These are phyloP conservation scores for Alternaria triticimaculans DNA, from an alignment of 2,329 filamentous ascomycete species.

Conservation along the genomic window DNA sequence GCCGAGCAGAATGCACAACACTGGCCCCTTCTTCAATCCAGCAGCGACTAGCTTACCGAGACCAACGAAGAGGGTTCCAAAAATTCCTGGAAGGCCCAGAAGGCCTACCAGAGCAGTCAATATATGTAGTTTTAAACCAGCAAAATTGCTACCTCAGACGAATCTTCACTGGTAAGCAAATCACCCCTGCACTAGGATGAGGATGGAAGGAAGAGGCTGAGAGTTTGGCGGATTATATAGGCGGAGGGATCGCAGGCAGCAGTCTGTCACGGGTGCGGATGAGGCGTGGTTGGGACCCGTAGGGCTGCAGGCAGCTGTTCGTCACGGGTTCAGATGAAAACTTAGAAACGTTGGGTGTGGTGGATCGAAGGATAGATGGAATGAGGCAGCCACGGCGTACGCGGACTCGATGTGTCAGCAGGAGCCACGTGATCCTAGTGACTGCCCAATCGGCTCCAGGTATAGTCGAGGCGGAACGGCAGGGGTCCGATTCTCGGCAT, in stretches of 20 bases:
- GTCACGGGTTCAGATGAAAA: neutral
- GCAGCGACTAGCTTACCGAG: neutral
- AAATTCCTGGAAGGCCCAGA: neutral
- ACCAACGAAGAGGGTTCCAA: neutral
- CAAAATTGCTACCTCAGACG: neutral
- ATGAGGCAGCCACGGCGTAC: neutral
- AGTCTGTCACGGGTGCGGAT: neutral
- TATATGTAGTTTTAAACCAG: neutral
- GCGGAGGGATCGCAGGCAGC: neutral
- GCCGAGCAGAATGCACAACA: neutral
- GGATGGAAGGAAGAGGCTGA: neutral
- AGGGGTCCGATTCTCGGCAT: neutral
- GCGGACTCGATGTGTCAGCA: neutral
- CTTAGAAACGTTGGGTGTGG: neutral
- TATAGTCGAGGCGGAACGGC: neutral
- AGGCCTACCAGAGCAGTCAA: neutral
- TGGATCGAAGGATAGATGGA: neutral
- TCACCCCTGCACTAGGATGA: neutral
- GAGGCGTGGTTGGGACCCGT: neutral
- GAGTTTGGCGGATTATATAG: neutral
- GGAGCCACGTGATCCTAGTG: neutral
- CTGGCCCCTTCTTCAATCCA: neutral
- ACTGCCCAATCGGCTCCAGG: neutral
- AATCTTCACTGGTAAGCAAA: neutral
- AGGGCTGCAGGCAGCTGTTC: neutral